Evolutionary conservation across 805 yeast species (phyloP).

Genomic region (Zygoascus tannicola): DNA sequence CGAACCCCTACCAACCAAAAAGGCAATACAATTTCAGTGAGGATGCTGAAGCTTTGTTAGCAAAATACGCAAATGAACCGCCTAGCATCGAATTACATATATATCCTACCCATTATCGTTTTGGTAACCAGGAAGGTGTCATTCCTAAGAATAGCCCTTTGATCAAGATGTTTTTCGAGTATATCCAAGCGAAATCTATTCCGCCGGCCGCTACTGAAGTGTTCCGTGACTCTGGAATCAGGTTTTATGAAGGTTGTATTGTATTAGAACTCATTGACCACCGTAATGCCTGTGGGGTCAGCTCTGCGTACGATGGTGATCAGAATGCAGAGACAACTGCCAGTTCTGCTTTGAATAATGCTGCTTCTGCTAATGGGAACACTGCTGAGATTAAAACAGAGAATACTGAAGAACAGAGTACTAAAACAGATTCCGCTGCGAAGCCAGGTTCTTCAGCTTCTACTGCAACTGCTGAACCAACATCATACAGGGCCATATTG

Average conservation of each 20-base stretch:
- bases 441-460: not conserved
- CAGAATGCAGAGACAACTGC: conserved; percentile 1
- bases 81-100: conserved; percentile 85
- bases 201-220: conserved; percentile 88
- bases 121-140: conserved; percentile 83
- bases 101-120: conserved; percentile 82
- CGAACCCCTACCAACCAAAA: conserved; percentile 1
- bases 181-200: conserved; percentile 70
- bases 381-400: not conserved
- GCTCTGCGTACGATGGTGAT: not conserved
- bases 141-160: conserved; percentile 73
- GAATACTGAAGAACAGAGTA: not conserved
- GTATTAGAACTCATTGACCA: conserved; percentile 84
- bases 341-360: conserved; percentile 4
- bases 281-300: conserved; percentile 34
- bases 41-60: conserved; percentile 60
- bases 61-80: conserved; percentile 65
- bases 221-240: conserved; percentile 74
- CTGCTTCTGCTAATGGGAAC: not conserved
- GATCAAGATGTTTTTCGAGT: conserved; percentile 64
- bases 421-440: conserved; percentile 1
- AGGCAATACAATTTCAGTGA: conserved; percentile 37
- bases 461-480: conserved; percentile 47
- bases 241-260: conserved; percentile 82
- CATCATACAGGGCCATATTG: conserved; percentile 66